phyloP scores from a whole-genome alignment of 495 filamentous ascomycete genomes.

The Xylaria longipes region DNA sequence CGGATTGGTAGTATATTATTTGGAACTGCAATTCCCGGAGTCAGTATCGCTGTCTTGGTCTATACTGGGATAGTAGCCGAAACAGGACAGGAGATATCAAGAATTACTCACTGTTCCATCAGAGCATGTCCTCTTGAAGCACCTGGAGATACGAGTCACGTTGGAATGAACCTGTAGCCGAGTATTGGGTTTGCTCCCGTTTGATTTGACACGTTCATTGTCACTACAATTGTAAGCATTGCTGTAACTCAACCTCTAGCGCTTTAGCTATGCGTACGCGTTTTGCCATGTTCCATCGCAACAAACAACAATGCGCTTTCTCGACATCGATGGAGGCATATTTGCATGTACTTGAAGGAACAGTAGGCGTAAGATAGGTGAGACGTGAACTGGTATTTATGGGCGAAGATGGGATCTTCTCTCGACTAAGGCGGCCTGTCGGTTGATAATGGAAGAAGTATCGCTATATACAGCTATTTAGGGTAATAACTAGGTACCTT shows the following conservation, averaged over 20 bases:
- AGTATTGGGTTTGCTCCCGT: conserved; percentile 33
- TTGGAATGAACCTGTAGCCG: conserved; percentile 54
- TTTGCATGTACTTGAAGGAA: not conserved
- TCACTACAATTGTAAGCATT: conserved; percentile 36
- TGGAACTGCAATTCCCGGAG: conserved; percentile 28
- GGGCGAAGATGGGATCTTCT: not conserved
- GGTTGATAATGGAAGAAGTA: not conserved
- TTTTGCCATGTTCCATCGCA: conserved; percentile 60
- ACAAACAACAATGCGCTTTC: conserved; percentile 51
- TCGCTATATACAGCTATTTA: not conserved
- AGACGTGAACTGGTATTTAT: not conserved
- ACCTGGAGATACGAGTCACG: conserved; percentile 56
- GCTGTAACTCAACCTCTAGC: not conserved
- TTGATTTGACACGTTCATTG: conserved; percentile 44
- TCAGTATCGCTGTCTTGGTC: not conserved
- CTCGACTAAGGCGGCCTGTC: not conserved
- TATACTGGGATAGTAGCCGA: not conserved
- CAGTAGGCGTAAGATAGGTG: not conserved
- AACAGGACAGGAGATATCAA: not conserved
- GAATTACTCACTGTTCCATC: conserved; percentile 36
- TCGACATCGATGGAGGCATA: conserved; percentile 28
- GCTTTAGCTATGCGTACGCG: conserved; percentile 9
- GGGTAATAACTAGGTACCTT: too few species aligned
- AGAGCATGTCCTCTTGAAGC: conserved; percentile 43
- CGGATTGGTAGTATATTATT: conserved; percentile 59